Conservation (phyloP, 1,139 yeast genomes). For the Geotrichum citri-aurantii region DNA sequence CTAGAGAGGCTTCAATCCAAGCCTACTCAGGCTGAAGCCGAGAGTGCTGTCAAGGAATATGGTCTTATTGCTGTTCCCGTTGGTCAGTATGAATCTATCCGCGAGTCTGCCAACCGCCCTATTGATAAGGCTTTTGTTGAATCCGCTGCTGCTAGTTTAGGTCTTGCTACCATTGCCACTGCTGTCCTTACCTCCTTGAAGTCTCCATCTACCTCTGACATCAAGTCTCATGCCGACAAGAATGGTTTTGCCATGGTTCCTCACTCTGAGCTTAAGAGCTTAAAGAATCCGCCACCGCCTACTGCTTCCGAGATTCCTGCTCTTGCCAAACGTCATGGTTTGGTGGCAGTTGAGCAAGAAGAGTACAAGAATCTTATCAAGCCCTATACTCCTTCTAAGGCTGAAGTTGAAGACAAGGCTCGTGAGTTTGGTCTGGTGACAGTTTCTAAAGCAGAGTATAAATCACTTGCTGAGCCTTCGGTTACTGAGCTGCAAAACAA, state of each 20-base stretch:
- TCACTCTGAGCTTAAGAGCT: conserved; percentile 19
- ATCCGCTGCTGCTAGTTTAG: conserved; percentile 35
- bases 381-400: conserved; percentile 29
- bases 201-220: conserved; percentile 21
- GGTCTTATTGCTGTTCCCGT: conserved; percentile 21
- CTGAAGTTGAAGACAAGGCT: conserved; percentile 29
- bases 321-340: conserved; percentile 28
- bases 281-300: conserved; percentile 24
- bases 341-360: conserved; percentile 26
- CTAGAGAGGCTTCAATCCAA: conserved; percentile 22
- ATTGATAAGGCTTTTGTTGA: conserved; percentile 28
- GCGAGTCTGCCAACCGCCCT: conserved; percentile 31
- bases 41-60: conserved; percentile 11
- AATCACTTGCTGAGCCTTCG: conserved; percentile 20
- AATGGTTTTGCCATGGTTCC: conserved; percentile 25
- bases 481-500: conserved; percentile 8
- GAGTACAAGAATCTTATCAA: conserved; percentile 22
- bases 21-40: conserved; percentile 17
- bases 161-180: conserved; percentile 36
- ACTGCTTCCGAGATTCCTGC: conserved; percentile 21
- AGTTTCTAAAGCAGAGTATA: conserved; percentile 26
- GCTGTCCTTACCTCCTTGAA: conserved; percentile 29
- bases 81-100: conserved; percentile 30
- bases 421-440: conserved; percentile 11
- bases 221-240: conserved; percentile 35